Base-by-base conservation (phyloP, 495 filamentous ascomycete genomes). In the Aspergillus mulundensis region DNA sequence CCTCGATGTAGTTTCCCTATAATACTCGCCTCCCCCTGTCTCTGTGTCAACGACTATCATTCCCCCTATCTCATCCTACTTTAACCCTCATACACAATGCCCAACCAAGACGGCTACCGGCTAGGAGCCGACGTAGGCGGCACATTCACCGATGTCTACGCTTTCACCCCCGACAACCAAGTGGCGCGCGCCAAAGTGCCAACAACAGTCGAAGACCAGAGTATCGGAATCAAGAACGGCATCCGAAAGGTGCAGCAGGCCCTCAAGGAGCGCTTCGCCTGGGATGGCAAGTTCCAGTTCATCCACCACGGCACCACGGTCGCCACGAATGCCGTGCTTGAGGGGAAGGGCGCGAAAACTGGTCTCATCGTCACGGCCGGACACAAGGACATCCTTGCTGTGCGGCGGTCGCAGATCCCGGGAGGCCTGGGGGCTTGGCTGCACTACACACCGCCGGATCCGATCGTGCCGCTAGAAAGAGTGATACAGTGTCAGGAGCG, bases 111-210 rank as follows among this genome's bases (percentile, higher is more conserved):
- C 19, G 28, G 28, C n/a, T 59, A 53, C 25, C 56, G 38, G 23
- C 70, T 77, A 5, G 73, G 73, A 8, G 71, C 71, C 7, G 73
- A 77, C 42, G 71, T 77, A 6, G 74, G 71, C 16, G 73, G 77
- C 43, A 80, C 77, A 16, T 81, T 81, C 63, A 81, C 77, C 1
- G 77, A 81, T 46, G 68, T 79, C 3, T 74, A 67, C 44, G 71
- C 72, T 14, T 67, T 81, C 59, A 69, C 71, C 6, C 76, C 76
- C 7, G 53, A 70, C 11, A 71, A 75, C 3, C 57, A 70, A 8
- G 69, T 65, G 0, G 69, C 73, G 7, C 65, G 77, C 8, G 71
- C 77, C 5, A 81, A 81, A 49, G 73, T 78, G 2, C 77, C 72
- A n/a, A 77, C 76, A 5, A 79, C 76, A 4, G 67, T 68, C 32